A percentile compares a stretch with the other conserved stretches of the same genome.
phyloP scores from a whole-genome alignment of 805 yeast species.

The Blastobotrys robertii region DNA sequence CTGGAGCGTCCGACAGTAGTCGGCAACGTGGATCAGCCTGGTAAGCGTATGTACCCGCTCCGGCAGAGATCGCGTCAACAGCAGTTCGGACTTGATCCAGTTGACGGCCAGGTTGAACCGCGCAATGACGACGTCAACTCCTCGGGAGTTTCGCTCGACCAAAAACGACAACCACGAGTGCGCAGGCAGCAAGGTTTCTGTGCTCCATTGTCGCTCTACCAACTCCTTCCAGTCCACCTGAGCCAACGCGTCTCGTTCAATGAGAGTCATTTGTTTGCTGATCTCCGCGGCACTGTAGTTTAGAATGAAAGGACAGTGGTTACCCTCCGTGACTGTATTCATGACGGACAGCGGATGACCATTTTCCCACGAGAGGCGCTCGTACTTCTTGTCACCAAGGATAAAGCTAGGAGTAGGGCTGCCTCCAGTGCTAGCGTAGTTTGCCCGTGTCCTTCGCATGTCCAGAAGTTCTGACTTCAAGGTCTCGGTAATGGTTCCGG shows the following conservation, averaged over 20 bases:
- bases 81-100: slow-evolving; percentile 85
- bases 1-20: slow-evolving; percentile 48
- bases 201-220: slow-evolving; percentile 65
- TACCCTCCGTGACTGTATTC: slow-evolving; percentile 33
- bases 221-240: slow-evolving; percentile 92
- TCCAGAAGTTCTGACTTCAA: no score
- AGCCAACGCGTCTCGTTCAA: slow-evolving; percentile 72
- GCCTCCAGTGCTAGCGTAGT: no score
- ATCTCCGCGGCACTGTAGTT: slow-evolving; percentile 56
- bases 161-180: slow-evolving; percentile 79
- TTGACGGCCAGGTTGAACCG: slow-evolving; percentile 83
- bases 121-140: slow-evolving; percentile 72
- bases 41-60: slow-evolving; percentile 65
- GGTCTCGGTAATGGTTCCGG: no score
- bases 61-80: slow-evolving; percentile 51
- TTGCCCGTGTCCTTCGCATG: no score
- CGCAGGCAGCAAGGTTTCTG: slow-evolving; percentile 47
- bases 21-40: slow-evolving; percentile 81
- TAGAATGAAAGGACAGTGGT: slow-evolving; percentile 76
- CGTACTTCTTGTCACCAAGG: no score
- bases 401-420: no score
- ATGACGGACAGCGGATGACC: slow-evolving; percentile 29
- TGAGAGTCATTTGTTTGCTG: slow-evolving; percentile 75
- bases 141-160: slow-evolving; percentile 42
- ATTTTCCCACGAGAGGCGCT: neutral